phyloP scores from a whole-genome alignment of 2,329 filamentous ascomycete species.

The Sporothrix inflata region DNA sequence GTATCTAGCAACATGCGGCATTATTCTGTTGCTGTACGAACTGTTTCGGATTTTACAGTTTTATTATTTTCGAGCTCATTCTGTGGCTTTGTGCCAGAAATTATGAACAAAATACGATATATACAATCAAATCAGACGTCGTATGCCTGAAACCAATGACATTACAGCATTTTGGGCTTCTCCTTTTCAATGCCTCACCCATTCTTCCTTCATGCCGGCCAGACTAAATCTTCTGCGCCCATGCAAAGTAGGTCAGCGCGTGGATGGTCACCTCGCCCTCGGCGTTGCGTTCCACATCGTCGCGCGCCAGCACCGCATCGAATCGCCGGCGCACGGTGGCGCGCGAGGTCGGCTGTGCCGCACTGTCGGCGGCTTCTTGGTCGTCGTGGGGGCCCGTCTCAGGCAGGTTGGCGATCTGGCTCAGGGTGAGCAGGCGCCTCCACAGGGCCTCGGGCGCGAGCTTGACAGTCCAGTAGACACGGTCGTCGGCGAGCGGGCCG shows the following conservation, averaged over 20 bases:
- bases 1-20: too few species aligned
- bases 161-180: too few species aligned
- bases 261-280: conserved; percentile 66
- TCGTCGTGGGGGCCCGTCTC: conserved; percentile 45
- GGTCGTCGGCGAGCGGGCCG: conserved; percentile 62
- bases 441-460: conserved; percentile 63
- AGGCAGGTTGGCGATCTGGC: conserved; percentile 64
- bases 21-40: neutral
- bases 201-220: conserved; percentile 37
- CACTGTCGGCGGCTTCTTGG: neutral
- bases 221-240: conserved; percentile 52
- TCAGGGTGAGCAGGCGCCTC: conserved; percentile 67
- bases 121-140: neutral
- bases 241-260: conserved; percentile 65
- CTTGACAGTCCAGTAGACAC: conserved; percentile 60
- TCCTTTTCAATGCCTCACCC: too few species aligned
- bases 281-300: conserved; percentile 61
- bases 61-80: neutral
- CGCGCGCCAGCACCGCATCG: conserved; percentile 58
- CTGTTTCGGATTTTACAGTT: neutral
- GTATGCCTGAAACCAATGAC: too few species aligned
- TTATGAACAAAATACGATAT: neutral
- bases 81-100: neutral
- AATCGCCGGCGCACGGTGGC: conserved; percentile 54
- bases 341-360: conserved; percentile 44